Evolutionary conservation across 2,329 filamentous ascomycete species (phyloP), one percentile per base, ranked within the genome.

Genomic region (Pyrenochaeta sp.): DNA sequence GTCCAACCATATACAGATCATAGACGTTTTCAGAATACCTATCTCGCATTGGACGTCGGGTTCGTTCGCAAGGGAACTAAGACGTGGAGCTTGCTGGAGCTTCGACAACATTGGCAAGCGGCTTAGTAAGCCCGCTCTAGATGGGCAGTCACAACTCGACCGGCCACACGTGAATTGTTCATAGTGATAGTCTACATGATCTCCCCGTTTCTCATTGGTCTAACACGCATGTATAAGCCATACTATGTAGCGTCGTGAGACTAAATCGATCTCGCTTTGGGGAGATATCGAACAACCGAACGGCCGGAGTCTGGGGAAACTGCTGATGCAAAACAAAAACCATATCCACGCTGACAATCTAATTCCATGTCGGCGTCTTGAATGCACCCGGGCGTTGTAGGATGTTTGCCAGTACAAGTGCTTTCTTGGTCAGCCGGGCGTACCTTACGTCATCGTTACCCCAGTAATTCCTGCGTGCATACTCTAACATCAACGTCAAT

Each of bases 381-480:
- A 30, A 30, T 30, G 28, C 9, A 5, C 28, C 9, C 9, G 28
- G 5, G 5, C 28, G 5, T 30, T 30, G 28, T 30, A 30, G 28
- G 28, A 30, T 30, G 28, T 30, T 5, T 30, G 9, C 28, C 28
- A 9, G 28, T 2, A 30, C 19, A 30, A 5, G 28, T 30, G 9
- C 5, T 30, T 30, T 9, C 28, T 30, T 30, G 28, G 9, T 30
- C 28, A 5, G 28, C 9, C 28, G 28, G 28, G 28, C 28, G 28
- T 30, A 30, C 5, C 28, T 30, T 30, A 30, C 28, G 50, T 52
- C 50, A 52, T 52, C 22, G 36, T 39, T 39, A 39, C 32, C 32
- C 32, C 13, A 12, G 32, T 36, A 10, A 10, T 13, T 28, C 19
- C 27, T 52, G 50, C 24, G 19, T 12, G 6, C 13, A 42, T 2